Percentiles rank a stretch among this genome's conserved stretches.
Conservation (phyloP, 257 asterid species). For the Thymus quinquecostatus region DNA sequence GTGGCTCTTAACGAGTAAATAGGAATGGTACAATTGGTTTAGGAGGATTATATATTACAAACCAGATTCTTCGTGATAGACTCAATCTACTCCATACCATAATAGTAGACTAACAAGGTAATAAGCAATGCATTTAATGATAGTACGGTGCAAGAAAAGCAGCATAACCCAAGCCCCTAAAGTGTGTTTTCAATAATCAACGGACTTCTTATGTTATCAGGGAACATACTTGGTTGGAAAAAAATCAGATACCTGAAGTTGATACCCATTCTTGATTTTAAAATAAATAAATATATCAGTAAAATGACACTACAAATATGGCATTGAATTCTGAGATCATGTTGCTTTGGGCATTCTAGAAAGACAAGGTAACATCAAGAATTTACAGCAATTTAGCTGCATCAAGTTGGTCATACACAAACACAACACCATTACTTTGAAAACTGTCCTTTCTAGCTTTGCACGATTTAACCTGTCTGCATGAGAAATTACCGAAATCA, state of each 20-base stretch:
- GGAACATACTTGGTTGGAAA: background rate
- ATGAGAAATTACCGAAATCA: background rate
- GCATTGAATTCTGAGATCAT: background rate
- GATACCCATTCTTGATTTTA: no score
- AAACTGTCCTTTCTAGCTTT: background rate
- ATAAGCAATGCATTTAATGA: background rate
- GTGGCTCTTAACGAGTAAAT: background rate
- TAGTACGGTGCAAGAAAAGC: background rate
- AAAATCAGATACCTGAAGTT: background rate
- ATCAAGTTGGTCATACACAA: background rate
- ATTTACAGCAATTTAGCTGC: background rate
- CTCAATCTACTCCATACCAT: background rate
- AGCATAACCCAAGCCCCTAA: background rate
- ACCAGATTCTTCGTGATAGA: background rate
- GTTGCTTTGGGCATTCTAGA: background rate
- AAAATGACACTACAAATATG: background rate
- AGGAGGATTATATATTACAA: background rate
- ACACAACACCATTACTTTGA: conserved; percentile 1
- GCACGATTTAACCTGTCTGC: background rate
- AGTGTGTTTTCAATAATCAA: background rate
- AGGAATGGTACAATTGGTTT: background rate
- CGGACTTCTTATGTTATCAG: background rate
- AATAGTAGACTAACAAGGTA: background rate
- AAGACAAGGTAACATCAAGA: background rate
- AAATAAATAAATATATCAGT: background rate